Evolutionary conservation across 306 rosid species (phyloP).

Genomic region (Gastrolobium villosum): DNA sequence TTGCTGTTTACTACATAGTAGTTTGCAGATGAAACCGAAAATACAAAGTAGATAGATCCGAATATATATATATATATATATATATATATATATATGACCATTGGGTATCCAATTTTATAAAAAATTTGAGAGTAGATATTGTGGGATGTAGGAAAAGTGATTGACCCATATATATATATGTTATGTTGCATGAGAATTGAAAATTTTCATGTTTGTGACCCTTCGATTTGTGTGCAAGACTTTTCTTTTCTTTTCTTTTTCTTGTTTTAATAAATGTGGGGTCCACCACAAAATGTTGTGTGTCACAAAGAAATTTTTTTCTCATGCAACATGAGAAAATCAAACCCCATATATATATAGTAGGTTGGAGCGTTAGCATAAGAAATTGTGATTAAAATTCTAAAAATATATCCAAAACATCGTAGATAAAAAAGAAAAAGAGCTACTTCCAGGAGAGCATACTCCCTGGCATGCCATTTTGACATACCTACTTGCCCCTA

Average conservation of each 20-base stretch:
- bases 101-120: too few relatives aligned
- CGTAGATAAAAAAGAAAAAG: not conserved
- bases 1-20: constrained; percentile 7
- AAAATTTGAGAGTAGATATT: too few relatives aligned
- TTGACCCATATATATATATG: too few relatives aligned
- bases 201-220: too few relatives aligned
- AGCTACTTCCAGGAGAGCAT: constrained; percentile 19
- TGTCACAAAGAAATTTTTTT: too few relatives aligned
- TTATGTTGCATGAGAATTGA: too few relatives aligned
- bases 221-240: too few relatives aligned
- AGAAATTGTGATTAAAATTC: constrained; percentile 7
- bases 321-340: too few relatives aligned
- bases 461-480: constrained; percentile 18
- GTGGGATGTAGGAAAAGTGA: too few relatives aligned
- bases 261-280: too few relatives aligned
- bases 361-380: not conserved
- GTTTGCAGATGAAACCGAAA: constrained; percentile 36
- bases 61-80: not conserved
- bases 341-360: not conserved
- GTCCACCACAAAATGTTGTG: too few relatives aligned
- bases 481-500: constrained; percentile 87
- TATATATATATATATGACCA: constrained; percentile 14
- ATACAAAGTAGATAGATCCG: constrained; percentile 15
- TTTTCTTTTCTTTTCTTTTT: too few relatives aligned
- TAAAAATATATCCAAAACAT: not conserved